Conservation (phyloP, 768 basidiomycete genomes). For the Phaffia tasmanica region DNA sequence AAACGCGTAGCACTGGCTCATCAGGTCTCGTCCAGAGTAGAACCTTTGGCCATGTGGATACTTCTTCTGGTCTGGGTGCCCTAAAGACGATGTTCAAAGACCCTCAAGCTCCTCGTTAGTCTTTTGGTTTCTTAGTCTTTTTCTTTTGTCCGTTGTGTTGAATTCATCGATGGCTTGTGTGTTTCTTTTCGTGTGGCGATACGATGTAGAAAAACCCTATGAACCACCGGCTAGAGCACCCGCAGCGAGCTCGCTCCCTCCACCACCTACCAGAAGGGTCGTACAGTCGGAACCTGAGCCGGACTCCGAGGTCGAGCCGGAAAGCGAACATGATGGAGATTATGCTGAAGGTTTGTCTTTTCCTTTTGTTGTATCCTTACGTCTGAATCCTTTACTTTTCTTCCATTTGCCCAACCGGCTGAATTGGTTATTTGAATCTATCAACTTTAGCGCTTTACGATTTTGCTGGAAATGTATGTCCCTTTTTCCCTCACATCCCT, state of each 20-base stretch:
- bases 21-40: conserved; percentile 6
- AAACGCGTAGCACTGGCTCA: not conserved
- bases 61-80: conserved; percentile 13
- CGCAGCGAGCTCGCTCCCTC: conserved; percentile 3
- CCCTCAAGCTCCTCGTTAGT: conserved; percentile 13
- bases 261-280: conserved; percentile 18
- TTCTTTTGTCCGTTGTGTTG: not conserved
- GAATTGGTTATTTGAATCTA: no score
- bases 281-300: not conserved
- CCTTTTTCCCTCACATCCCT: not conserved
- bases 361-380: not conserved
- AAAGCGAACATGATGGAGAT: conserved; percentile 15
- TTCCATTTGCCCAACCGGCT: not conserved
- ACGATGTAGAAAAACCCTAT: not conserved
- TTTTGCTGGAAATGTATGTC: not conserved
- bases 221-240: conserved; percentile 10
- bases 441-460: conserved; percentile 1
- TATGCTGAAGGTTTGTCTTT: conserved; percentile 18
- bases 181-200: not conserved
- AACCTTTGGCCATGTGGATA: conserved; percentile 24
- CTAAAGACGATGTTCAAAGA: conserved; percentile 22
- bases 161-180: not conserved
- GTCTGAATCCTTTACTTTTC: not conserved
- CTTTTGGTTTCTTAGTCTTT: not conserved
- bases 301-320: conserved; percentile 6